These are phyloP conservation scores for Zelopaecilomyces penicillatus DNA, from an alignment of 2,329 filamentous ascomycete species.

Conservation along the genomic window DNA sequence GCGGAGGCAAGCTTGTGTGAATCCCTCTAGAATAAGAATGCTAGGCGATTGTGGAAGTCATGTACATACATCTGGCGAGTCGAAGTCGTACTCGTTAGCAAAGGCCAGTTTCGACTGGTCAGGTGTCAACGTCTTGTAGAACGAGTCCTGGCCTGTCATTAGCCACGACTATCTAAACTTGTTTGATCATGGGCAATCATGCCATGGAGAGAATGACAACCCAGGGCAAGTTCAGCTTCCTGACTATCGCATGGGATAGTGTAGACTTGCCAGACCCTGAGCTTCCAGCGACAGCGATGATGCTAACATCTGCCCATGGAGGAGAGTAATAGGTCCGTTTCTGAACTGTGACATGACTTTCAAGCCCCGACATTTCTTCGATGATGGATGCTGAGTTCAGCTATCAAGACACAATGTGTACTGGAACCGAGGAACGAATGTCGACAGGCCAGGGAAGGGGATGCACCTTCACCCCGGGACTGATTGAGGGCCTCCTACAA, in stretches of 20 bases:
- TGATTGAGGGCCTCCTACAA: too few species aligned
- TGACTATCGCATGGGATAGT: constrained; percentile 83
- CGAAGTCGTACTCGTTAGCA: constrained; percentile 89
- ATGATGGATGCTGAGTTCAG: not conserved
- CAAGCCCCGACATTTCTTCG: constrained; percentile 23
- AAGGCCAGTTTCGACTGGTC: constrained; percentile 78
- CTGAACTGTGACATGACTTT: constrained; percentile 41
- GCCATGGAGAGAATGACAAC: constrained; percentile 97
- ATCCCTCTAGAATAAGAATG: too few species aligned
- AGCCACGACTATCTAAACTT: constrained; percentile 9
- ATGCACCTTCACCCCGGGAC: too few species aligned
- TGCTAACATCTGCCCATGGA: constrained; percentile 92
- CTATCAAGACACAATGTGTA: too few species aligned
- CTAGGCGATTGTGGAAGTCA: not conserved
- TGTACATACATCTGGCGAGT: constrained; percentile 62
- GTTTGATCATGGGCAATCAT: constrained; percentile 21
- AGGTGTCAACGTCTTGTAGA: constrained; percentile 81
- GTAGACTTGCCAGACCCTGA: constrained; percentile 95
- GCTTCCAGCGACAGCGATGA: constrained; percentile 91
- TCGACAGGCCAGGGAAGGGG: too few species aligned
- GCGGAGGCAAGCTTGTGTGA: constrained; percentile 4
- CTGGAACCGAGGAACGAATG: too few species aligned
- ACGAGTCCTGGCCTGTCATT: constrained; percentile 66
- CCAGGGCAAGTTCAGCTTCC: constrained; percentile 86
- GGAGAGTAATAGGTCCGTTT: constrained; percentile 73